Evolutionary conservation across 805 yeast species (phyloP).

Genomic region (Jamesozyma lodderae): DNA sequence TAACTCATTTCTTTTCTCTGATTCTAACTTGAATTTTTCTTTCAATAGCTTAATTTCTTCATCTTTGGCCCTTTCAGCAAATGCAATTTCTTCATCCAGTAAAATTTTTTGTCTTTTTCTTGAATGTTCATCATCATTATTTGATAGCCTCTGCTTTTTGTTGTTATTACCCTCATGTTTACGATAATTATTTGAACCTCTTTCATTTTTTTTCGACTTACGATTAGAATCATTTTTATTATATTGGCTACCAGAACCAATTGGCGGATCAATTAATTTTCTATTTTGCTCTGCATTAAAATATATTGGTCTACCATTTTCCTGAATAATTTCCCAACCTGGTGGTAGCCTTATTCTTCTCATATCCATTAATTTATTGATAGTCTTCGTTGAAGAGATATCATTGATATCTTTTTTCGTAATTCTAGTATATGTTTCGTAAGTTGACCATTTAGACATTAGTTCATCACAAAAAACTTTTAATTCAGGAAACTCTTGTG

Average conservation of each 20-base stretch:
- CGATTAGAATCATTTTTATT: background rate
- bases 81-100: conserved; percentile 18
- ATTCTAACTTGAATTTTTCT: conserved; percentile 19
- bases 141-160: conserved; percentile 5
- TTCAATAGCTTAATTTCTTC: conserved; percentile 20
- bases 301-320: conserved; percentile 29
- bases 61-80: conserved; percentile 15
- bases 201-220: too few relatives aligned
- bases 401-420: conserved; percentile 43
- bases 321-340: conserved; percentile 30
- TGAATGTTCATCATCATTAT: conserved; percentile 27
- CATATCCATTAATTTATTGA: conserved; percentile 20
- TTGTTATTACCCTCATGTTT: background rate
- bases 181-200: background rate
- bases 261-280: conserved; percentile 27
- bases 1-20: conserved; percentile 17
- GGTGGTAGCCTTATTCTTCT: conserved; percentile 28
- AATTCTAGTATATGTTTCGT: conserved; percentile 78
- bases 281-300: conserved; percentile 26
- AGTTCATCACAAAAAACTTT: conserved; percentile 33
- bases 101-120: conserved; percentile 24
- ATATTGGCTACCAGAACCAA: conserved; percentile 7
- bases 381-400: conserved; percentile 8
- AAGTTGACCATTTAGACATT: conserved; percentile 57
- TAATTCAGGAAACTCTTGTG: conserved; percentile 24